A percentile compares a stretch with the other conserved stretches of the same genome.
Conservation (phyloP, 1,139 yeast species). For the Zygosaccharomyces sapae region DNA sequence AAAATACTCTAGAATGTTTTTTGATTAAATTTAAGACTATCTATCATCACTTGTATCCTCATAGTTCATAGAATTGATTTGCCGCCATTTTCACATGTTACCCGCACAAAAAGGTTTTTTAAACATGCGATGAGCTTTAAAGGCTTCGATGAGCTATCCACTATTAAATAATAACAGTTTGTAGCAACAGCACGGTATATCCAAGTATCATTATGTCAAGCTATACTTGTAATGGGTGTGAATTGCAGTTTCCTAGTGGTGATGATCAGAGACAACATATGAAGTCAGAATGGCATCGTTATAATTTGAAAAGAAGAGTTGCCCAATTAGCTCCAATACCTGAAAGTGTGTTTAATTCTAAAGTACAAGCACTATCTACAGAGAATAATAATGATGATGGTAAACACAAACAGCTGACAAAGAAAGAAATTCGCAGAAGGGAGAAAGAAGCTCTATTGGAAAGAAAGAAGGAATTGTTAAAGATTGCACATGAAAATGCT, state of each 20-base stretch:
- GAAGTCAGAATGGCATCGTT: constrained; percentile 90
- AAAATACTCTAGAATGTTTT: too few species aligned
- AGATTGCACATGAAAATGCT: constrained; percentile 57
- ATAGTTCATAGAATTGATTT: too few species aligned
- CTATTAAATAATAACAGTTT: neutral
- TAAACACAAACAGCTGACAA: constrained; percentile 49
- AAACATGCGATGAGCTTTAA: constrained; percentile 9
- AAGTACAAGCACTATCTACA: constrained; percentile 51
- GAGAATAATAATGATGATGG: constrained; percentile 33
- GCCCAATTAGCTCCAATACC: constrained; percentile 80
- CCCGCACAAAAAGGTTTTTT: constrained; percentile 8
- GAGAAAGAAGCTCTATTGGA: constrained; percentile 62
- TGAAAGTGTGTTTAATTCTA: constrained; percentile 73
- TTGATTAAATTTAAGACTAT: too few species aligned
- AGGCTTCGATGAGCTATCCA: neutral
- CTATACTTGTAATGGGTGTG: constrained; percentile 88
- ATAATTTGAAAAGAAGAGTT: constrained; percentile 87
- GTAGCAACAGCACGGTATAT: neutral
- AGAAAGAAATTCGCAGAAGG: constrained; percentile 60
- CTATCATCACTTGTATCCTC: too few species aligned
- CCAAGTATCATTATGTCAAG: constrained; percentile 24
- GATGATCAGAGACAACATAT: constrained; percentile 84
- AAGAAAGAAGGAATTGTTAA: constrained; percentile 58
- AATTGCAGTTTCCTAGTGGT: constrained; percentile 68
- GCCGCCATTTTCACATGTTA: neutral